These are phyloP conservation scores for Fallopia convolvulus DNA, from an alignment of 148 eudicot genomes.

Conservation along the genomic window DNA sequence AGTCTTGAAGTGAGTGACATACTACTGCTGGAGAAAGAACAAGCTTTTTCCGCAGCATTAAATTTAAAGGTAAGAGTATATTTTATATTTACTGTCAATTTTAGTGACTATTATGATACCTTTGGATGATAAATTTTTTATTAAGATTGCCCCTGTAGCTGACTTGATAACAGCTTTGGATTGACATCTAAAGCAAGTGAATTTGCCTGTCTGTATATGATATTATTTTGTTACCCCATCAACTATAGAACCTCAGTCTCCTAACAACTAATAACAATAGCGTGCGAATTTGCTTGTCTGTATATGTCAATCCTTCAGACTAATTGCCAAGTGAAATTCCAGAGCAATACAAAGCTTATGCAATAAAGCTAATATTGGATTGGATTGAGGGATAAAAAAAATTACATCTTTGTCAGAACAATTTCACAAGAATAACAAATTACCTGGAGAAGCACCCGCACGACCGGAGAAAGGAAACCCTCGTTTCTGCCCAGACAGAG, in stretches of 20 bases:
- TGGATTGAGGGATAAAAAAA: background rate
- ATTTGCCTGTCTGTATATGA: background rate
- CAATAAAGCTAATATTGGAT: background rate
- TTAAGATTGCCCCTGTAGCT: background rate
- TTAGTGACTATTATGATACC: background rate
- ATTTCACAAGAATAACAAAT: background rate
- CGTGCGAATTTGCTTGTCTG: background rate
- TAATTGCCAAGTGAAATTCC: background rate
- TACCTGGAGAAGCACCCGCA: conserved; percentile 54
- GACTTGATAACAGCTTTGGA: background rate
- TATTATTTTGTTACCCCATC: background rate
- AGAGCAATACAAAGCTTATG: background rate
- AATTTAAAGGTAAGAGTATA: background rate
- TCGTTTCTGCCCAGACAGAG: conserved; percentile 65
- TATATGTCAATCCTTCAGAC: background rate
- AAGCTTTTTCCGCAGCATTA: background rate
- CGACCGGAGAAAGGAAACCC: conserved; percentile 41
- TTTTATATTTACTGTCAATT: background rate
- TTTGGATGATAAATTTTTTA: background rate
- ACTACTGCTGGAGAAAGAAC: background rate
- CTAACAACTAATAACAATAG: background rate
- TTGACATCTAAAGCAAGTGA: background rate
- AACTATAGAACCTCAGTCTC: background rate
- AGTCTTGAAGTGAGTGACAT: background rate
- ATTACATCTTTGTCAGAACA: background rate